phyloP scores from a whole-genome alignment of 2,329 filamentous ascomycete species.

The Penicillium sp. region DNA sequence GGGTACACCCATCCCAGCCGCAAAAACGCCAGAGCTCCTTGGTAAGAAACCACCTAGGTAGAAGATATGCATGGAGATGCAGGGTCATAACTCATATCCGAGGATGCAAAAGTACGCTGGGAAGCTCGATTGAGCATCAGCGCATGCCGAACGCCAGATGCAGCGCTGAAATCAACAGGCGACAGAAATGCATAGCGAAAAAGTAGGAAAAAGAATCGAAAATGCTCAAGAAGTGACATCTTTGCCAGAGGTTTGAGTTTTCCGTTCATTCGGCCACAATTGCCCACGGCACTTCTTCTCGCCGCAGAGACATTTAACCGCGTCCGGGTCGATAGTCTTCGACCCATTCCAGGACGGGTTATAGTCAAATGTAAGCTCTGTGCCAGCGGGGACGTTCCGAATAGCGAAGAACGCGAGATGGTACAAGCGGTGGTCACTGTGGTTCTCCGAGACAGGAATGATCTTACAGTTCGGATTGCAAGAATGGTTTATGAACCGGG shows the following conservation, averaged over 20 bases:
- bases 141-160: too few species aligned
- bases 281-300: slow-evolving; percentile 41
- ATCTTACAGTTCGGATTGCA: slow-evolving; percentile 46
- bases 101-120: too few species aligned
- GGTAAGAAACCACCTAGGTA: too few species aligned
- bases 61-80: too few species aligned
- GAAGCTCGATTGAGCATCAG: too few species aligned
- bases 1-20: too few species aligned
- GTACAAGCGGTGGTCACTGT: slow-evolving; percentile 40
- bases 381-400: slow-evolving; percentile 37
- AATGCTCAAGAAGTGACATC: neutral
- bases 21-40: too few species aligned
- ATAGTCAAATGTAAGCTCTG: slow-evolving; percentile 47
- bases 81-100: too few species aligned
- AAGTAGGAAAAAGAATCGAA: too few species aligned
- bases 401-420: slow-evolving; percentile 46
- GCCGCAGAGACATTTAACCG: slow-evolving; percentile 42
- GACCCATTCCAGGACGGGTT: slow-evolving; percentile 30
- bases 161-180: too few species aligned
- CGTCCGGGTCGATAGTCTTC: slow-evolving; percentile 31
- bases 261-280: slow-evolving; percentile 40
- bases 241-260: slow-evolving; percentile 14
- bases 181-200: neutral
- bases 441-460: slow-evolving; percentile 38
- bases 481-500: slow-evolving; percentile 47